Evolutionary conservation across 2,329 filamentous ascomycete species (phyloP).

Genomic region (Pestalotiopsis fici): DNA sequence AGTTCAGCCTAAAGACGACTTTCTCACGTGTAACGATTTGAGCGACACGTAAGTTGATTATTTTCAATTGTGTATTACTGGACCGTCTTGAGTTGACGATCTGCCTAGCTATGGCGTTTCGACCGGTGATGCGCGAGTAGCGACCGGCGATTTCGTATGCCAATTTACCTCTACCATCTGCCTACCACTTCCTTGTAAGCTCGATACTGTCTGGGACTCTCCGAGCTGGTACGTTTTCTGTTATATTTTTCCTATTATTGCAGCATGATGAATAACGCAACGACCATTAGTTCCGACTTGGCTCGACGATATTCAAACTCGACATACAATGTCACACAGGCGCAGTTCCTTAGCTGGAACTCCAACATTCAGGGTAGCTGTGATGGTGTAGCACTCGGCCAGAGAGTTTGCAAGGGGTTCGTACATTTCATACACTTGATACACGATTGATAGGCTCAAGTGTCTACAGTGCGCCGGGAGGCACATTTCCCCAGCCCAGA

Average conservation of each 20-base stretch:
- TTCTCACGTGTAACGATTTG: conserved; percentile 14
- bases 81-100: not conserved
- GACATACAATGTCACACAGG: conserved; percentile 6
- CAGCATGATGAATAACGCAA: not conserved
- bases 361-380: conserved; percentile 18
- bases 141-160: conserved; percentile 13
- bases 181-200: conserved; percentile 16
- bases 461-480: not conserved
- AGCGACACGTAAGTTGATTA: conserved; percentile 12
- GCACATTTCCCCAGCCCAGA: not conserved
- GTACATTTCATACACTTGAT: not conserved
- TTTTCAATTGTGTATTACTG: not conserved
- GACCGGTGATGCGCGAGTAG: conserved; percentile 15
- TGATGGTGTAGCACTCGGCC: conserved; percentile 12
- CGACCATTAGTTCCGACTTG: not conserved
- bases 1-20: not conserved
- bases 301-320: conserved; percentile 3
- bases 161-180: conserved; percentile 13
- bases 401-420: conserved; percentile 13
- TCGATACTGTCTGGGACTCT: conserved; percentile 14
- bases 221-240: conserved; percentile 4
- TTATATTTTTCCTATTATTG: not conserved
- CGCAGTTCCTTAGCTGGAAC: conserved; percentile 17
- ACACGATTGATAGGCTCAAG: not conserved
- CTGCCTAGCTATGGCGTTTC: conserved; percentile 12